These are phyloP conservation scores for Dactylorhiza incarnata DNA, from an alignment of 106 monocot genomes.

Conservation along the genomic window DNA sequence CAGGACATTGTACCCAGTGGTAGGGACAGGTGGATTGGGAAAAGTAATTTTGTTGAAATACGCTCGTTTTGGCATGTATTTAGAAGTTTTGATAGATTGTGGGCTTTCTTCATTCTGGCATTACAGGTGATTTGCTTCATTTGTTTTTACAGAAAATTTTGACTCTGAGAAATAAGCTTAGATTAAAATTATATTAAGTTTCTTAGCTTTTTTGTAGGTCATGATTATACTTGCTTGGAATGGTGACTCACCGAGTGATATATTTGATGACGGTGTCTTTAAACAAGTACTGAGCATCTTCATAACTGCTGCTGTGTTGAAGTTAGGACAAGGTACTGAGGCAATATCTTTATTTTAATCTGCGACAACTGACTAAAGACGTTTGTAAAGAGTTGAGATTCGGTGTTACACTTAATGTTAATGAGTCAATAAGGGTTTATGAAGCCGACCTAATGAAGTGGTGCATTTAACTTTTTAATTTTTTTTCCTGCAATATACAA, in stretches of 20 bases:
- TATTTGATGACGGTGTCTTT: constrained; percentile 69
- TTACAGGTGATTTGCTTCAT: constrained; percentile 56
- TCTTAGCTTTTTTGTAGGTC: constrained; percentile 33
- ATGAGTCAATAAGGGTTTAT: too few relatives aligned
- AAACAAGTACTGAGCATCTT: constrained; percentile 87
- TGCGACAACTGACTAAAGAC: background rate
- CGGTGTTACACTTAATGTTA: too few relatives aligned
- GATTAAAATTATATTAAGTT: background rate
- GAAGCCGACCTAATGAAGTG: too few relatives aligned
- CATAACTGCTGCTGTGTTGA: constrained; percentile 84
- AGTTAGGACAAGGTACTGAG: constrained; percentile 65
- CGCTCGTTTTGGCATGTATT: constrained; percentile 98
- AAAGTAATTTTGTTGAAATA: constrained; percentile 95
- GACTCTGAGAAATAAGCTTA: background rate
- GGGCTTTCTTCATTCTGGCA: constrained; percentile 81
- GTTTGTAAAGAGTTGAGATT: too few relatives aligned
- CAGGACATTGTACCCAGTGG: constrained; percentile 39
- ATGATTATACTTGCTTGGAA: constrained; percentile 98
- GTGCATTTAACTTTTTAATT: too few relatives aligned
- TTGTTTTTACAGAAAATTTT: background rate
- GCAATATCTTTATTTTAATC: background rate
- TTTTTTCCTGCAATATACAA: too few relatives aligned
- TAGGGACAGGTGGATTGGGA: constrained; percentile 61
- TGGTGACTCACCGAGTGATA: constrained; percentile 62
- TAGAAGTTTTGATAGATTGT: constrained; percentile 95